Evolutionary conservation across 2,329 filamentous ascomycete species (phyloP), one percentile per base, ranked within the genome.

Genomic region (Aureobasidium melanogenum): DNA sequence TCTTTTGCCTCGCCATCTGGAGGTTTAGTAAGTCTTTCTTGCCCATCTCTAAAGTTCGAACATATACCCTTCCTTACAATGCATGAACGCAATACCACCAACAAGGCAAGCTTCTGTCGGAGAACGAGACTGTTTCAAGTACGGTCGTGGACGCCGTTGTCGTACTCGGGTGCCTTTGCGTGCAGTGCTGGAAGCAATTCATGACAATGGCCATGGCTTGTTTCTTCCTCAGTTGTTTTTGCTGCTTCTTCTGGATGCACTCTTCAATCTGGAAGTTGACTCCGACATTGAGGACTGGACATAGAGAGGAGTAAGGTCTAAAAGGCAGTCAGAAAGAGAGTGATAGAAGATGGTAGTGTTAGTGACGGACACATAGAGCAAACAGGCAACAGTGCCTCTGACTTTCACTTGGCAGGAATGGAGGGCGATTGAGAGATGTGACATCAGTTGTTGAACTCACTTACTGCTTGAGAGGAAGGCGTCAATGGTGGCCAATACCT

Each of bases 241-340:
- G 83, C 66, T 83, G 91, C 76, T 96, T 96, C 61, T 91, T 84
- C 67, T 87, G 88, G 62, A 97, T 77, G 69, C 93, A 99, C 48
- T 87, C 84, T 41, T 87, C 86, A 63, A 96, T 89, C 32, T 15
- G 32, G 32, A 36, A 36, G 32, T 36, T 36, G 14, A 36, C 32
- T 2, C 32, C 14, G 14, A 36, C 12, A 15, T 36, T 36, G 32
- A 15, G 32, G 32, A 36, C 12, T 14, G 32, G 14, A 14, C 4
- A 15, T 36, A 15, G 32, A 36, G 32, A 36, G 32, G 32, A 36
- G 32, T 5, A 36, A 36, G 32, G 3, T 36, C 5, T 36, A 36
- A 36, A 36, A 36, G 32, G 32, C 32, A 36, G 32, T 15, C 12
- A 36, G 28, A 32, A 32, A 36, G 32, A 36, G 32, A 36, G 12